These are phyloP conservation scores for Kurtzmaniella quercitrusa DNA, from an alignment of 1,139 yeast species.

Conservation along the genomic window DNA sequence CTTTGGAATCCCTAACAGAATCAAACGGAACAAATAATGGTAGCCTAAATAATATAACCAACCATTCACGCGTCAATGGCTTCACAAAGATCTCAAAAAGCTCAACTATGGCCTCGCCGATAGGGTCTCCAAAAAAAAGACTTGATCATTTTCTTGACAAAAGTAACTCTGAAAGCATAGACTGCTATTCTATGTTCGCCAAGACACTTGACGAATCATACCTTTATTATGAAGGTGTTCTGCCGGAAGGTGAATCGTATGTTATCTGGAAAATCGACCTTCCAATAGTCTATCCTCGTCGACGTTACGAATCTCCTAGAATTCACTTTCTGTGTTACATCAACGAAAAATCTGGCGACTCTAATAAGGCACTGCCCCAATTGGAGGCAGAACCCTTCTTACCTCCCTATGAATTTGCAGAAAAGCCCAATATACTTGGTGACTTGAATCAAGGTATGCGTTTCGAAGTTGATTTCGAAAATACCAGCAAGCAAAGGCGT, in stretches of 20 bases:
- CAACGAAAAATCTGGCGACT: slow-evolving; percentile 12
- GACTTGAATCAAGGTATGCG: not conserved
- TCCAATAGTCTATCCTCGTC: slow-evolving; percentile 36
- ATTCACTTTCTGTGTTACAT: slow-evolving; percentile 23
- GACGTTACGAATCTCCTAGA: slow-evolving; percentile 28
- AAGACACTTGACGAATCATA: not conserved
- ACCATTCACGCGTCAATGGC: not conserved
- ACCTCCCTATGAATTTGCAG: not conserved
- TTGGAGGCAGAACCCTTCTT: not conserved
- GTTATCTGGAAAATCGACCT: slow-evolving; percentile 32
- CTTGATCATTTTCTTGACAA: not conserved
- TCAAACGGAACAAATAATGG: slow-evolving; percentile 4
- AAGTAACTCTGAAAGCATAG: not conserved
- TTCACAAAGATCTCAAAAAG: slow-evolving; percentile 7
- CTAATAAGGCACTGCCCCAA: not conserved
- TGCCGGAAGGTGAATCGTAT: slow-evolving; percentile 6
- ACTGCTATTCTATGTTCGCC: not conserved
- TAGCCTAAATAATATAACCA: slow-evolving; percentile 4
- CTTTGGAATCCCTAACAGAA: slow-evolving; percentile 6
- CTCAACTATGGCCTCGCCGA: not conserved
- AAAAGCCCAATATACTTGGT: not conserved
- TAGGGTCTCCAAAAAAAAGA: not conserved
- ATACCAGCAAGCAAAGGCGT: not conserved
- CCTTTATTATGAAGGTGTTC: not conserved
- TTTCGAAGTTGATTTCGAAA: not conserved